Evolutionary conservation across 2,329 filamentous ascomycete genomes (phyloP).

Genomic region (Fusarium sarcochroum): DNA sequence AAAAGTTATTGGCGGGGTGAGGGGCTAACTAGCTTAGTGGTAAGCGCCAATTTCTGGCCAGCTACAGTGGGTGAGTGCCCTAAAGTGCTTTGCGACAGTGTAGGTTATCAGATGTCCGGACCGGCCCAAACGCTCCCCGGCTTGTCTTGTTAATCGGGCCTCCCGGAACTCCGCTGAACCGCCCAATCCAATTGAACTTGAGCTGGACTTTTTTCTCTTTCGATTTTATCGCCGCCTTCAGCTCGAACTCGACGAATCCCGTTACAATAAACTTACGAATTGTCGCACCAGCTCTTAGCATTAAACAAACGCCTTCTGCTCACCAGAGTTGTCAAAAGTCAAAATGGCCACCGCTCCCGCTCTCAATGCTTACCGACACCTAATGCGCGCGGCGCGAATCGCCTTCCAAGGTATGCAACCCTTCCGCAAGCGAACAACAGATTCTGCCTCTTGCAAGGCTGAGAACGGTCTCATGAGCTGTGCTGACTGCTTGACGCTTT

Average conservation of each 20-base stretch:
- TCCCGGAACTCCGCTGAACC: conserved; percentile 1
- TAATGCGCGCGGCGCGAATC: conserved; percentile 84
- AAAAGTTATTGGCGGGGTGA: conserved; percentile 45
- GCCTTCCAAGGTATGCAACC: conserved; percentile 81
- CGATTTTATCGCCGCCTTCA: conserved; percentile 17
- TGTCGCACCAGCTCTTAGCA: not conserved
- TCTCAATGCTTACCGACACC: conserved; percentile 81
- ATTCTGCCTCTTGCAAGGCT: not conserved
- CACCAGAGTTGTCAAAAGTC: not conserved
- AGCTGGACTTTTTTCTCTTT: conserved; percentile 30
- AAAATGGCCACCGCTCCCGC: conserved; percentile 66
- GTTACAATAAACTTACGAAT: not conserved
- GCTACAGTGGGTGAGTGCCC: conserved; percentile 14
- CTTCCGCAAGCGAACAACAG: not conserved
- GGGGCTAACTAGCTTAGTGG: conserved; percentile 19
- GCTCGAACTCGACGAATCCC: conserved; percentile 3
- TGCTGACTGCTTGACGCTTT: conserved; percentile 7
- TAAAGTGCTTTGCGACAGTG: not conserved
- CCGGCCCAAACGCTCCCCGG: not conserved
- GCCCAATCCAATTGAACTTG: conserved; percentile 5
- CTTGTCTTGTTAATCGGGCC: not conserved
- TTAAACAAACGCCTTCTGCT: not conserved
- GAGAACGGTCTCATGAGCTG: no score
- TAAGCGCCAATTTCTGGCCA: not conserved
- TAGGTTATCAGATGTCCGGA: not conserved